Evolutionary conservation across 371 early-diverging fungal species (phyloP).

Genomic region (Syncephalastrum monosporum): DNA sequence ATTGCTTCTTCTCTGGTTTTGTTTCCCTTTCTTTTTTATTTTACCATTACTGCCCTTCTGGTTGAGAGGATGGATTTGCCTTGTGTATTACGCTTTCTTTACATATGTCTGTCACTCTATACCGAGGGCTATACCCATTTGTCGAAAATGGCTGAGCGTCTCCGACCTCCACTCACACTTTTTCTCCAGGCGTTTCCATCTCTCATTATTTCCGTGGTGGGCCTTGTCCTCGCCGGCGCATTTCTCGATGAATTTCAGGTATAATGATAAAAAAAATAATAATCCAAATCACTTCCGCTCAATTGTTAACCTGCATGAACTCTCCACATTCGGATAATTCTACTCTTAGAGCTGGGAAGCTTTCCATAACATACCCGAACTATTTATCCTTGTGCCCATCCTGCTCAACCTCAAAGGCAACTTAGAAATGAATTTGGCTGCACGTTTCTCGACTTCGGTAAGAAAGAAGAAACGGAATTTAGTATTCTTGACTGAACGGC

Average conservation of each 20-base stretch:
- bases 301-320: not conserved
- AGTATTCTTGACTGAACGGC: not conserved
- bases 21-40: slow-evolving; percentile 3
- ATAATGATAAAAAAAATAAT: slow-evolving; percentile 5
- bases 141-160: too few relatives aligned
- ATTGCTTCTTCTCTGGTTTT: not conserved
- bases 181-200: slow-evolving; percentile 65
- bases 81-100: too few relatives aligned
- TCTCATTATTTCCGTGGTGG: slow-evolving; percentile 68
- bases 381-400: slow-evolving; percentile 84
- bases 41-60: slow-evolving; percentile 6
- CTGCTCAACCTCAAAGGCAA: slow-evolving; percentile 86
- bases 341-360: slow-evolving; percentile 61
- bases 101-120: too few relatives aligned
- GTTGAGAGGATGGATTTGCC: not conserved
- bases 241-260: slow-evolving; percentile 68
- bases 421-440: slow-evolving; percentile 85
- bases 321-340: not conserved
- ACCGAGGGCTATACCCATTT: too few relatives aligned
- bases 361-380: slow-evolving; percentile 67
- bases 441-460: slow-evolving; percentile 78
- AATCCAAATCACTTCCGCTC: slow-evolving; percentile 2
- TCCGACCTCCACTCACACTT: slow-evolving; percentile 3
- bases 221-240: slow-evolving; percentile 72
- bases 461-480: slow-evolving; percentile 7